Conservation (phyloP, 192 early-diverging fungal genomes). For the Coemansia furcata region DNA sequence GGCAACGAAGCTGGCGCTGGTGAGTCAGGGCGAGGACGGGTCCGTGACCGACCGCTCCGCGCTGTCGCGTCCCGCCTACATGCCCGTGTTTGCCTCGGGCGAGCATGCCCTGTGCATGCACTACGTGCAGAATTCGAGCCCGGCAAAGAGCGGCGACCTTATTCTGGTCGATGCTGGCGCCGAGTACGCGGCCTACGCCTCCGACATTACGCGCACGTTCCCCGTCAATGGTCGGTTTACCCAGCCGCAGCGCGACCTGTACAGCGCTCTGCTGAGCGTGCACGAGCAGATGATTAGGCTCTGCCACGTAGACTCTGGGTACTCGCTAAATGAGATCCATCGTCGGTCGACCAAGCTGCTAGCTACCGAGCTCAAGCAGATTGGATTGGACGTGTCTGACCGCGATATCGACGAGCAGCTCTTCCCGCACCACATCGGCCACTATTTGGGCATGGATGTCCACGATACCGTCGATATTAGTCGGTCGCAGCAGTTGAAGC, state of each 20-base stretch:
- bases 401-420: constrained; percentile 76
- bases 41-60: constrained; percentile 19
- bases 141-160: constrained; percentile 68
- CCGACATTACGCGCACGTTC: constrained; percentile 93
- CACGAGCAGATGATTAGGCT: constrained; percentile 85
- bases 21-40: constrained; percentile 53
- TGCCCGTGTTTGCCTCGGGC: constrained; percentile 94
- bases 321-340: constrained; percentile 83
- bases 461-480: constrained; percentile 81
- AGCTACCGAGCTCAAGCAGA: constrained; percentile 63
- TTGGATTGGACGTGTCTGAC: constrained; percentile 64
- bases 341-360: constrained; percentile 67
- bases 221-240: constrained; percentile 87
- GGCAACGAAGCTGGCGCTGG: constrained; percentile 50
- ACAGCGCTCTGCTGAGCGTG: constrained; percentile 77
- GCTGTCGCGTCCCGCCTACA: constrained; percentile 71
- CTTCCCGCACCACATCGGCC: constrained; percentile 94
- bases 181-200: constrained; percentile 85
- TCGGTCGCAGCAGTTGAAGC: constrained; percentile 66
- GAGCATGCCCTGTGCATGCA: constrained; percentile 90
- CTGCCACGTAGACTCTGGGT: constrained; percentile 30
- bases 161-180: constrained; percentile 90
- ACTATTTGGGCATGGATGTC: constrained; percentile 93
- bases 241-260: constrained; percentile 74
- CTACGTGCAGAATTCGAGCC: constrained; percentile 83